Evolutionary conservation across 2,329 filamentous ascomycete genomes (phyloP).

Genomic region (Microcyclosporella mali): DNA sequence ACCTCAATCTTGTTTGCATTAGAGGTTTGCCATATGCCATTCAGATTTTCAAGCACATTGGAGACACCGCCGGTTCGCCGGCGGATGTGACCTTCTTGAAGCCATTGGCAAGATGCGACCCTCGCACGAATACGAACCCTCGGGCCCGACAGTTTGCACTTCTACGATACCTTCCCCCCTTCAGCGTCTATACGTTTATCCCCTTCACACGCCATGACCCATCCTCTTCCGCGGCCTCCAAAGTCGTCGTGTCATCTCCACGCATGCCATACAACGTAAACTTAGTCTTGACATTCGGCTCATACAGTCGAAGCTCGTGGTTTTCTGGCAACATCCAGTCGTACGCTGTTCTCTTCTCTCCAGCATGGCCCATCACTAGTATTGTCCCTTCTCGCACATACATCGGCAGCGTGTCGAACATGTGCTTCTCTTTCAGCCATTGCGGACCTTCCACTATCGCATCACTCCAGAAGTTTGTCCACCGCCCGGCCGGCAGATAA

Average conservation of each 20-base stretch:
- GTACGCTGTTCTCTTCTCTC: conserved; percentile 33
- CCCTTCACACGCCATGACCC: conserved; percentile 31
- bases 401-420: conserved; percentile 36
- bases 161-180: conserved; percentile 5
- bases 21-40: too few species aligned
- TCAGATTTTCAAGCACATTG: too few species aligned
- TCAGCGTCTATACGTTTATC: conserved; percentile 6
- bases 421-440: conserved; percentile 40
- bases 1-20: too few species aligned
- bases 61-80: too few species aligned
- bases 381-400: conserved; percentile 38
- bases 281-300: conserved; percentile 31
- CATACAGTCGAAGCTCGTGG: conserved; percentile 36
- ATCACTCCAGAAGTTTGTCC: conserved; percentile 46
- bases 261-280: conserved; percentile 32
- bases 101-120: not conserved
- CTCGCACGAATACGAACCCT: not conserved
- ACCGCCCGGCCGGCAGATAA: conserved; percentile 53
- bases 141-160: conserved; percentile 11
- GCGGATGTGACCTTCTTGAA: too few species aligned
- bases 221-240: conserved; percentile 24
- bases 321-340: conserved; percentile 33
- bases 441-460: conserved; percentile 37
- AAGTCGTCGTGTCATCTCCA: conserved; percentile 27
- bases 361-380: conserved; percentile 35